These are phyloP conservation scores for Solanum piurae DNA, from an alignment of 257 asterid genomes.

Conservation along the genomic window DNA sequence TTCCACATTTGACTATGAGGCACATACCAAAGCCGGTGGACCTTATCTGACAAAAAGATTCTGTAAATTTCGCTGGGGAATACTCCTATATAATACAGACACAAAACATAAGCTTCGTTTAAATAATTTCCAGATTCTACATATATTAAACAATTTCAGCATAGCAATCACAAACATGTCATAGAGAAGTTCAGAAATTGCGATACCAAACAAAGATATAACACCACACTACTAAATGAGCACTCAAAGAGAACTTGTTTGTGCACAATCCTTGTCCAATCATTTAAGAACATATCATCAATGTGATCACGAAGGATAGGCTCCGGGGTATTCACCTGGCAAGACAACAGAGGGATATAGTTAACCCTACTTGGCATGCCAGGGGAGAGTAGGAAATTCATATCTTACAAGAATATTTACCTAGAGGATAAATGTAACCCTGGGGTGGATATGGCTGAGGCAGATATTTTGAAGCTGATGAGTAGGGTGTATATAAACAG, in stretches of 20 bases:
- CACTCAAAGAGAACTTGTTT: neutral
- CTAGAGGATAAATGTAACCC: no score
- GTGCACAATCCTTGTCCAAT: neutral
- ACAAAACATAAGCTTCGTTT: neutral
- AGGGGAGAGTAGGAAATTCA: no score
- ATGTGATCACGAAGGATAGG: no score
- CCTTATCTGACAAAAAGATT: neutral
- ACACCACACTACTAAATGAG: neutral
- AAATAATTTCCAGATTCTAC: neutral
- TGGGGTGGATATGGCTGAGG: no score
- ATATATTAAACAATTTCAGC: neutral
- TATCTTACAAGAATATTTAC: no score
- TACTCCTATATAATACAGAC: neutral
- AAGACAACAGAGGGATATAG: no score
- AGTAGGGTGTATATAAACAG: no score
- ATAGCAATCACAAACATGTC: neutral
- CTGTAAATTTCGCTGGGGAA: neutral
- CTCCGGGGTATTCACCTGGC: no score
- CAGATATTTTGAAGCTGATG: no score
- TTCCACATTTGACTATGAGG: no score
- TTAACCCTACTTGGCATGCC: no score
- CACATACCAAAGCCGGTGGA: neutral
- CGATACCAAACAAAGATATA: neutral
- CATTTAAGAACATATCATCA: no score
- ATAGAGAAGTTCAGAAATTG: neutral